A percentile compares a stretch with the other conserved stretches of the same genome.
These are phyloP conservation scores for Tetrahymena thermophila DNA, from an alignment of 73 alveolate species.

Conservation along the genomic window DNA sequence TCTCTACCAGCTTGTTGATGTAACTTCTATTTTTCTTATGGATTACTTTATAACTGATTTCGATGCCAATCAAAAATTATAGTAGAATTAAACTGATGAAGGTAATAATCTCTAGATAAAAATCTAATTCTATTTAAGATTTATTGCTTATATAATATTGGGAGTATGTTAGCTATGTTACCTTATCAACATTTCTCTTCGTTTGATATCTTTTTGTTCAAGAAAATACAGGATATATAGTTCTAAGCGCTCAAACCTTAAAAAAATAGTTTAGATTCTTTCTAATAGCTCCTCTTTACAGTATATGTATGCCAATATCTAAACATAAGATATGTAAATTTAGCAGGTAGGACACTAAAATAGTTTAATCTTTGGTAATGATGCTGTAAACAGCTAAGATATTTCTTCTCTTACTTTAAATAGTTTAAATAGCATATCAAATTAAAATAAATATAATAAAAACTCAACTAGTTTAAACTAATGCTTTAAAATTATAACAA, in stretches of 20 bases:
- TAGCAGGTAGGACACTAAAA: not conserved
- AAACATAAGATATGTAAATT: not conserved
- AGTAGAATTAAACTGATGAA: not conserved
- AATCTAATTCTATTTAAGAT: not conserved
- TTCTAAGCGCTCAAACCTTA: not conserved
- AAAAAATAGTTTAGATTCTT: not conserved
- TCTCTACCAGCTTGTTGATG: not conserved
- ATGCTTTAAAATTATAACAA: not conserved
- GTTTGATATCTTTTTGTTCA: not conserved
- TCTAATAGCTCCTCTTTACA: not conserved
- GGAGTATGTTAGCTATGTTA: not conserved
- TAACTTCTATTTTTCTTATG: not conserved
- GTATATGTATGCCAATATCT: not conserved
- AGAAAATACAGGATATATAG: not conserved
- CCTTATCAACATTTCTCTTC: not conserved
- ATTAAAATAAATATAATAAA: not conserved
- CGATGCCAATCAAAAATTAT: not conserved
- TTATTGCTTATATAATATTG: not conserved
- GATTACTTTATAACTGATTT: not conserved
- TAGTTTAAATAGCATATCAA: not conserved
- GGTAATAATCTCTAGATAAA: not conserved
- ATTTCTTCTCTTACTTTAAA: not conserved
- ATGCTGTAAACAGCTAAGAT: not conserved
- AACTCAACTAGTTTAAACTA: not conserved
- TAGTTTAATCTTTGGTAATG: not conserved